Evolutionary conservation across 192 early-diverging fungal genomes (phyloP), one percentile per base, ranked within the genome.

Genomic region (Podochytrium sp.): DNA sequence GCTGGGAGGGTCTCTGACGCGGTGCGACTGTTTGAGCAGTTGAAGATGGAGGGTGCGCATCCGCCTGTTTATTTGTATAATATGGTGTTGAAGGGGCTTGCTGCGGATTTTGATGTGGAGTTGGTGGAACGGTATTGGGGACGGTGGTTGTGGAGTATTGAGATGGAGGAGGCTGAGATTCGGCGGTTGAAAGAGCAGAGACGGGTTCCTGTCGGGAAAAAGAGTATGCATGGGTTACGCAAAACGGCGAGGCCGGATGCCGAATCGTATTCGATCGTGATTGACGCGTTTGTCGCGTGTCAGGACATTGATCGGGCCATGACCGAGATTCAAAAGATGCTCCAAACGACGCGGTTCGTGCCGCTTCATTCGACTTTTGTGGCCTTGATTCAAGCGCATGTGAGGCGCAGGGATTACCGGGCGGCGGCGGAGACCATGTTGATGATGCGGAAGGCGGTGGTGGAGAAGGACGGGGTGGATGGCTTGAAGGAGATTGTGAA

Each of bases 221-320:
- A n/a, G 67, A 57, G 29, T 12, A 38, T 34, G 27, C 12, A 55
- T 55, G 47, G 27, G 7, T 16, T 20, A 49, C 20, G 23, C 20
- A 64, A 53, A 37, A 41, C 42, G 23, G 18, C 52, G 39, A 56
- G 41, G 43, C 77, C 71, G 4, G 68, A 76, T 56, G 56, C 75
- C 12, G 49, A 43, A n/a, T 42, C 30, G n/a, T 79, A 73, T 64
- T 42, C 29, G n/a, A 77, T 64, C 40, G 71, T 77, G 43, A 30
- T 82, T n/a, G 73, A 69, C 37, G 71, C 64, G 34, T 76, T 66
- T 35, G 56, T 79, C 23, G 40, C 29, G 5, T 75, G 64, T n/a
- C 62, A 57, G 25, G 41, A 72, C n/a, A 47, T 73, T 14, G 40
- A 56, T 3, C 29, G 52, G 18, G 81, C 81, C 20, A 41, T 49